phyloP scores from a whole-genome alignment of 31 red algal genomes.

The Odonthalia washingtoniensis region DNA sequence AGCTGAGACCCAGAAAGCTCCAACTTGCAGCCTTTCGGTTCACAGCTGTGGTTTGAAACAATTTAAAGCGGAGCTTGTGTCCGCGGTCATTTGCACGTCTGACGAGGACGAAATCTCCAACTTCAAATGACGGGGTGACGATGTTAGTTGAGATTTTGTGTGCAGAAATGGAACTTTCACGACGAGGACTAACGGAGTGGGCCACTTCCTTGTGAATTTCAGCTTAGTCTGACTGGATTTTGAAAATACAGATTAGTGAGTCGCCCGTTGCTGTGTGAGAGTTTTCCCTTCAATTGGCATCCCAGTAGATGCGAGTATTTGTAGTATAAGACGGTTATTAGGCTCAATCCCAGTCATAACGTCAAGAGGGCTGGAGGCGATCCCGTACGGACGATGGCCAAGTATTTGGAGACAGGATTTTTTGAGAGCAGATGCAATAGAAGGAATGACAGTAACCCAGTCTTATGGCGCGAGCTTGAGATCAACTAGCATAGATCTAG shows the following conservation, averaged over 20 bases:
- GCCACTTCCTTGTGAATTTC: constrained; percentile 9
- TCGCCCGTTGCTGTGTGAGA: background rate
- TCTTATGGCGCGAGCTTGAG: constrained; percentile 49
- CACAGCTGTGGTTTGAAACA: no score
- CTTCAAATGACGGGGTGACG: background rate
- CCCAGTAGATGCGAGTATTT: background rate
- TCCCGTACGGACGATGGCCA: constrained; percentile 15
- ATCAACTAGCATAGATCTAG: constrained; percentile 37
- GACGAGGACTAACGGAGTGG: background rate
- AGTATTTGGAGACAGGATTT: constrained; percentile 23
- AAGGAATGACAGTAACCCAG: constrained; percentile 20
- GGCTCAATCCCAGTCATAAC: constrained; percentile 12
- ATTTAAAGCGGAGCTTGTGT: constrained; percentile 22
- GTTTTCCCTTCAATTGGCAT: background rate
- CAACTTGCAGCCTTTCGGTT: background rate
- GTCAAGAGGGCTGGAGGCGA: background rate
- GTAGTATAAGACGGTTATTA: background rate
- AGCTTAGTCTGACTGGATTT: background rate
- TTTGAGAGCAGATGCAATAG: constrained; percentile 35
- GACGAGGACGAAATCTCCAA: constrained; percentile 32
- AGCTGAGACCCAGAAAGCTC: no score
- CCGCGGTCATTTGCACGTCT: constrained; percentile 17
- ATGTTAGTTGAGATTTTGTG: constrained; percentile 16
- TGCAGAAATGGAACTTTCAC: background rate
- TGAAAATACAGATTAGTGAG: background rate